Conservation (phyloP, 192 early-diverging fungal species). For the Gryganskiella cystojenkinii region DNA sequence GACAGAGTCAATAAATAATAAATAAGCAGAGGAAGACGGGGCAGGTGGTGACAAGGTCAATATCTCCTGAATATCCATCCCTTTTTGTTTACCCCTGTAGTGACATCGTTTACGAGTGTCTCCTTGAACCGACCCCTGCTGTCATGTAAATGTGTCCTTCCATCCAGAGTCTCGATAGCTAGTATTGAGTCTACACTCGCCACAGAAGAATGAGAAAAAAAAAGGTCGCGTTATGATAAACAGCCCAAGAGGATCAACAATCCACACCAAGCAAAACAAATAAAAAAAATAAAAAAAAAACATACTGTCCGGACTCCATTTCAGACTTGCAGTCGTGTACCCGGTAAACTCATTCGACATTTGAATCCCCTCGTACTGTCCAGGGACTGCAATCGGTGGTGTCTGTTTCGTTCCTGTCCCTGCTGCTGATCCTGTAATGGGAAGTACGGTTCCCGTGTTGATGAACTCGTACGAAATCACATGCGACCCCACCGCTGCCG, state of each 20-base stretch:
- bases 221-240: not conserved
- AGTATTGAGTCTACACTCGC: conserved; percentile 40
- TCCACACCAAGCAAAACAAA: not conserved
- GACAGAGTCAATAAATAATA: not conserved
- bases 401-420: not conserved
- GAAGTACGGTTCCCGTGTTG: conserved; percentile 8
- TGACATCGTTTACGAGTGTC: conserved; percentile 21
- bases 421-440: not conserved
- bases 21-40: too few species aligned
- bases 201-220: too few species aligned
- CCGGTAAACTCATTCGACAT: conserved; percentile 27
- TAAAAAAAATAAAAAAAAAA: not conserved
- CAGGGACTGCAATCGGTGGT: conserved; percentile 12
- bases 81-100: conserved; percentile 13
- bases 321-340: conserved; percentile 22
- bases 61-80: too few species aligned
- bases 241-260: not conserved
- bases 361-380: conserved; percentile 39
- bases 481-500: conserved; percentile 14
- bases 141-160: conserved; percentile 26
- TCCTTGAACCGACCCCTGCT: conserved; percentile 28
- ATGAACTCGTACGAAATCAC: conserved; percentile 38
- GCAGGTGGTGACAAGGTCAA: too few species aligned
- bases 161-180: conserved; percentile 42
- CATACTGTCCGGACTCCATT: conserved; percentile 53